A percentile compares a stretch with the other conserved stretches of the same genome.
Evolutionary conservation across 2,329 filamentous ascomycete genomes (phyloP).

Genomic region (Penicillium sp.): DNA sequence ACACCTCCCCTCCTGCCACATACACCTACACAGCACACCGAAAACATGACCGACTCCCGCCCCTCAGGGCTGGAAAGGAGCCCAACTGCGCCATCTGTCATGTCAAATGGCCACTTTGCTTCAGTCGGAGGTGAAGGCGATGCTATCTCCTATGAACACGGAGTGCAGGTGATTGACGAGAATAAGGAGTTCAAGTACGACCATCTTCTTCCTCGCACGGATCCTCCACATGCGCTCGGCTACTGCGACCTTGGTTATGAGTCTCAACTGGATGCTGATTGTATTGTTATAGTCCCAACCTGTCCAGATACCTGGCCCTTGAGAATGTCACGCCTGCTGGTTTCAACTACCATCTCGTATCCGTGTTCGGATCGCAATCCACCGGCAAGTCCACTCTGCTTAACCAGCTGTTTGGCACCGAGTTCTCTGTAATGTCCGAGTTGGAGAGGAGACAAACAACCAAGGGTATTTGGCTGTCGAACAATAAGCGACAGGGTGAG

Average conservation of each 20-base stretch:
- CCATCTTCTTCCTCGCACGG: not conserved
- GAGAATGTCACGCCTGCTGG: conserved; percentile 80
- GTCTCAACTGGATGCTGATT: conserved; percentile 11
- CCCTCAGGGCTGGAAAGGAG: conserved; percentile 28
- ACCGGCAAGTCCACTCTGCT: conserved; percentile 97
- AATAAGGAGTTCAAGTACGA: conserved; percentile 94
- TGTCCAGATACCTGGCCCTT: conserved; percentile 75
- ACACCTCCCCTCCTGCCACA: not conserved
- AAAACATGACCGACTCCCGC: conserved; percentile 23
- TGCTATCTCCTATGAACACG: conserved; percentile 67
- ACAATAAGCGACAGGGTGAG: conserved; percentile 69
- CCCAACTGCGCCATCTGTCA: conserved; percentile 35
- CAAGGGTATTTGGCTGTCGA: conserved; percentile 99
- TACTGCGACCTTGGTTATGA: not conserved
- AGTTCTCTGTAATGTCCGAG: conserved; percentile 98
- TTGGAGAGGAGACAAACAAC: conserved; percentile 91
- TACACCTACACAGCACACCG: conserved; percentile 4
- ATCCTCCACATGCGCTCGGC: not conserved
- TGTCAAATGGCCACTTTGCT: conserved; percentile 49
- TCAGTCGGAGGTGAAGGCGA: conserved; percentile 39
- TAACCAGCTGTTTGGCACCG: conserved; percentile 91
- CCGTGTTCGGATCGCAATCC: conserved; percentile 97
- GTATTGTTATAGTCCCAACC: conserved; percentile 56
- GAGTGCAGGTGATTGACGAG: conserved; percentile 94
- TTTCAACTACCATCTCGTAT: conserved; percentile 99